Evolutionary conservation across 2,329 filamentous ascomycete genomes (phyloP).

Genomic region (Tolypocladium inflatum): DNA sequence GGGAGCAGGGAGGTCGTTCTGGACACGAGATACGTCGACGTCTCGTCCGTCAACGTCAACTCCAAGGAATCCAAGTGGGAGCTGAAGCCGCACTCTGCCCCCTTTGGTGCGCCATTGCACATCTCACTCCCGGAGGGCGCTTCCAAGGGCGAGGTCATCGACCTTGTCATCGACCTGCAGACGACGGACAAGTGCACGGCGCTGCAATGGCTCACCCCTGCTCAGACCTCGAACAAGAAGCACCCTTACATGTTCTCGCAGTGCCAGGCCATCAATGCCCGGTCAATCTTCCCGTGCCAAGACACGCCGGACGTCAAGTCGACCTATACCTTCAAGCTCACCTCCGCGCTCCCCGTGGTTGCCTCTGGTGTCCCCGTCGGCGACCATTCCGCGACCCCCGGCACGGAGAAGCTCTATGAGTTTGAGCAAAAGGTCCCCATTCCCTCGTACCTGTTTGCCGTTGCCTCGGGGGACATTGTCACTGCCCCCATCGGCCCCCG

Average conservation of each 20-base stretch:
- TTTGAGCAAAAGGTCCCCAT: constrained; percentile 91
- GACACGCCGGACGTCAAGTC: constrained; percentile 97
- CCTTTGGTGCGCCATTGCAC: constrained; percentile 64
- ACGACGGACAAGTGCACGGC: constrained; percentile 87
- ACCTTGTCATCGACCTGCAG: constrained; percentile 57
- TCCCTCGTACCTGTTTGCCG: constrained; percentile 87
- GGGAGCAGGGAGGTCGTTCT: constrained; percentile 70
- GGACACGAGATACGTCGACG: constrained; percentile 76
- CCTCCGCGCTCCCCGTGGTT: constrained; percentile 79
- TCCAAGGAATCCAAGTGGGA: constrained; percentile 56
- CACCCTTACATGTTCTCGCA: constrained; percentile 98
- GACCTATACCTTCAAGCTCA: constrained; percentile 84
- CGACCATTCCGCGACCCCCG: constrained; percentile 31
- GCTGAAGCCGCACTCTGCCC: constrained; percentile 59
- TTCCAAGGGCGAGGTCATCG: constrained; percentile 41
- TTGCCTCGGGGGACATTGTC: constrained; percentile 78
- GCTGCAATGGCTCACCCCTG: constrained; percentile 88
- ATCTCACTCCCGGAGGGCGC: constrained; percentile 49
- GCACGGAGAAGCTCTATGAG: constrained; percentile 57
- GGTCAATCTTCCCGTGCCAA: constrained; percentile 92
- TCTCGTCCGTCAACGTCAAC: constrained; percentile 63
- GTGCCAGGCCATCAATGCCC: constrained; percentile 91
- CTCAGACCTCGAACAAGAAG: constrained; percentile 91
- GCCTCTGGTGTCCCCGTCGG: constrained; percentile 66
- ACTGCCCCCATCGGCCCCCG: constrained; percentile 79